A percentile compares a stretch with the other conserved stretches of the same genome.
Conservation (phyloP, 768 basidiomycete genomes). For the Scleroderma bovista region DNA sequence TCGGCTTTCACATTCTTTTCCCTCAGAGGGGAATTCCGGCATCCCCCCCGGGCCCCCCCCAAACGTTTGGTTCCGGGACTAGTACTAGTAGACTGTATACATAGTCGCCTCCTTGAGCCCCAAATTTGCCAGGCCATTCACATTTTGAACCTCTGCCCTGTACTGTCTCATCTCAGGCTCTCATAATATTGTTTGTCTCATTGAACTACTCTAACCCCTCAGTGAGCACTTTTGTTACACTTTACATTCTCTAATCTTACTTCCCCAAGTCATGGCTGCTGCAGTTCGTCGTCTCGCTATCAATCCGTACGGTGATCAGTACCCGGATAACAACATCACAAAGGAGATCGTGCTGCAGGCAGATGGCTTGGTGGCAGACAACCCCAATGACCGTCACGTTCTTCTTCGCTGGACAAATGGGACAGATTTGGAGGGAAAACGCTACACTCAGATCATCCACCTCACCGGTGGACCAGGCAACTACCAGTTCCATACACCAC, state of each 20-base stretch:
- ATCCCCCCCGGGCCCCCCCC: too few relatives aligned
- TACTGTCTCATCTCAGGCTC: not conserved
- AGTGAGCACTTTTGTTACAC: not conserved
- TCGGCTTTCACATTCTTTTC: too few relatives aligned
- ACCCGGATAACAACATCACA: conserved; percentile 1
- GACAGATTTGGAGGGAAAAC: not conserved
- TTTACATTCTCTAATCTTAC: not conserved
- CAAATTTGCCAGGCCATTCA: not conserved
- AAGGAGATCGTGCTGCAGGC: conserved; percentile 17
- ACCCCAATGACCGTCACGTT: conserved; percentile 1
- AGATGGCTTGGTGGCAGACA: not conserved
- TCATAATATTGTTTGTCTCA: not conserved
- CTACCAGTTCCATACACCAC: conserved; percentile 2
- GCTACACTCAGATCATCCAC: not conserved
- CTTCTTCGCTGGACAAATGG: conserved; percentile 3
- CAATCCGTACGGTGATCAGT: conserved; percentile 5
- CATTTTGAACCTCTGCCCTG: not conserved
- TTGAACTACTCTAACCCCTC: not conserved
- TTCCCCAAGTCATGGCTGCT: not conserved
- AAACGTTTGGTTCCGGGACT: too few relatives aligned
- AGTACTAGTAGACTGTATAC: too few relatives aligned
- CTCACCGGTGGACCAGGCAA: conserved; percentile 3
- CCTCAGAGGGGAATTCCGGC: too few relatives aligned
- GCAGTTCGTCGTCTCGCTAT: not conserved
- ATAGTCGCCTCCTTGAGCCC: too few relatives aligned